Conservation (phyloP, 805 yeast genomes). For the Pichia sporocuriosa region DNA sequence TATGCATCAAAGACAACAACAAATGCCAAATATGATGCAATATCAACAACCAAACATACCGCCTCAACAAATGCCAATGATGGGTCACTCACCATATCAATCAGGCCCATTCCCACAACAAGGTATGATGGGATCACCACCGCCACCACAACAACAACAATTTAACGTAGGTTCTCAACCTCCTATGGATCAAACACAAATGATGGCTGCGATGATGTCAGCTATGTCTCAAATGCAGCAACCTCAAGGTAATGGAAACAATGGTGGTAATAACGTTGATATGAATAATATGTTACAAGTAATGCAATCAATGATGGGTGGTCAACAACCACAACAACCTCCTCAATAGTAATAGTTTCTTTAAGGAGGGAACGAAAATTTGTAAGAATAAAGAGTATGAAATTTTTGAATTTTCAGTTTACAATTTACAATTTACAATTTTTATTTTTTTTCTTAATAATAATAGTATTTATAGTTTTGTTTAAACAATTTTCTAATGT, state of each 20-base stretch:
- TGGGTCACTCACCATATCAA: background rate
- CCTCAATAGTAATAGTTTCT: background rate
- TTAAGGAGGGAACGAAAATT: too few relatives aligned
- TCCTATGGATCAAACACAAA: conserved; percentile 22
- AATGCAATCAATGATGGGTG: conserved; percentile 31
- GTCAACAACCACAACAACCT: conserved; percentile 20
- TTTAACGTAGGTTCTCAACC: conserved; percentile 7
- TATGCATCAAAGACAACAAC: conserved; percentile 10
- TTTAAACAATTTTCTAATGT: too few relatives aligned
- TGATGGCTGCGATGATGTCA: conserved; percentile 31
- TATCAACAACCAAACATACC: conserved; percentile 10
- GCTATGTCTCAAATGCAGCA: conserved; percentile 26
- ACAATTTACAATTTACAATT: background rate
- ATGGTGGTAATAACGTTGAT: conserved; percentile 24
- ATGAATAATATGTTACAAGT: conserved; percentile 32
- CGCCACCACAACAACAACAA: conserved; percentile 12
- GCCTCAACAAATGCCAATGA: conserved; percentile 8
- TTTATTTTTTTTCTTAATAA: background rate
- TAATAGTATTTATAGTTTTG: too few relatives aligned
- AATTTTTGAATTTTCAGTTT: background rate
- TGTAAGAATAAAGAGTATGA: too few relatives aligned
- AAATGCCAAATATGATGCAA: conserved; percentile 1
- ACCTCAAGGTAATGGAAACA: conserved; percentile 12
- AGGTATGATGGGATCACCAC: conserved; percentile 7
- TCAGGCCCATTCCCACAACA: conserved; percentile 6